These are phyloP conservation scores for Fusarium luffae DNA, from an alignment of 2,329 filamentous ascomycete species.

Conservation along the genomic window DNA sequence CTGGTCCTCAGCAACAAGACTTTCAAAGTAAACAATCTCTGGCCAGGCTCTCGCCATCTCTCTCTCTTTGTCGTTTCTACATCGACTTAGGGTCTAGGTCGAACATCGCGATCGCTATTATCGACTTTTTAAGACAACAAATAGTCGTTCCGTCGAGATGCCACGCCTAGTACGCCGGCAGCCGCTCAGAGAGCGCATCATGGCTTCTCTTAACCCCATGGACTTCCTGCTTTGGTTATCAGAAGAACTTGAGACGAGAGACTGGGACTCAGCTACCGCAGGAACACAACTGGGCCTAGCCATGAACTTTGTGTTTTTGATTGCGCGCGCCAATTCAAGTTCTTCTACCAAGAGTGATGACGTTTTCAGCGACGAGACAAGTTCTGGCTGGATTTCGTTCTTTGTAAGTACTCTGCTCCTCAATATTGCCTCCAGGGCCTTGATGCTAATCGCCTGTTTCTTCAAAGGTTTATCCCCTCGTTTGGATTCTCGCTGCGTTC, in stretches of 20 bases:
- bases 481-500: slow-evolving; percentile 74
- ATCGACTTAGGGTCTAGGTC: background rate
- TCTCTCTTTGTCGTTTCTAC: slow-evolving; percentile 9
- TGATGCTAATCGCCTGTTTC: slow-evolving; percentile 20
- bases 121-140: background rate
- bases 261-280: slow-evolving; percentile 87
- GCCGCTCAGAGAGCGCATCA: slow-evolving; percentile 83
- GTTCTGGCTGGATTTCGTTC: slow-evolving; percentile 72
- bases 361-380: slow-evolving; percentile 80
- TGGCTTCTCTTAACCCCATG: slow-evolving; percentile 82
- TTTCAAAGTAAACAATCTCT: slow-evolving; percentile 46
- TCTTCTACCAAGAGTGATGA: slow-evolving; percentile 71
- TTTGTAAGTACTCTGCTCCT: slow-evolving; percentile 57
- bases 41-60: slow-evolving; percentile 7
- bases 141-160: slow-evolving; percentile 54
- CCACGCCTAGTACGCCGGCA: slow-evolving; percentile 85
- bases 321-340: slow-evolving; percentile 82
- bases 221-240: slow-evolving; percentile 92
- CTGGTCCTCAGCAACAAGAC: slow-evolving; percentile 35
- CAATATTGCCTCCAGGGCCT: background rate
- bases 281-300: slow-evolving; percentile 79
- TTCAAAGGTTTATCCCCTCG: slow-evolving; percentile 72
- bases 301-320: slow-evolving; percentile 82
- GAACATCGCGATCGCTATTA: slow-evolving; percentile 6
- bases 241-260: slow-evolving; percentile 90